phyloP scores from a whole-genome alignment of 1,139 yeast species.

The Blastobotrys malaysiensis region DNA sequence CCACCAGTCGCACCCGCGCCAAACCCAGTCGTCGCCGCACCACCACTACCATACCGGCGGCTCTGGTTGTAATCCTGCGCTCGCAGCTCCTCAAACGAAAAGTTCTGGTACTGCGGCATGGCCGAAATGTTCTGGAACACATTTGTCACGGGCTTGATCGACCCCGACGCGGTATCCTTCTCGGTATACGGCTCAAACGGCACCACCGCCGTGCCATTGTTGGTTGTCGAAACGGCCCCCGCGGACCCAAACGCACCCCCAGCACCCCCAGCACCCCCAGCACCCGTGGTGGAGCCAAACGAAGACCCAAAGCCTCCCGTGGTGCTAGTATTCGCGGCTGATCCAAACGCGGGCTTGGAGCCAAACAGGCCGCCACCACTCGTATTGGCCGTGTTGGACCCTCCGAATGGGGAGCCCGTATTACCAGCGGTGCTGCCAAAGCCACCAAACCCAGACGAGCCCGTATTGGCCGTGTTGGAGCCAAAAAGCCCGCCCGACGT shows the following conservation, averaged over 20 bases:
- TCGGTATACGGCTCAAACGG: conserved; percentile 65
- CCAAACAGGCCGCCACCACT: conserved; percentile 28
- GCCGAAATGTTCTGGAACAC: conserved; percentile 71
- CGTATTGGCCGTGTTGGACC: conserved; percentile 8
- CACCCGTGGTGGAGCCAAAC: conserved; percentile 17
- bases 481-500: conserved; percentile 26
- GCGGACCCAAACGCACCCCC: conserved; percentile 33
- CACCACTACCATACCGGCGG: conserved; percentile 51
- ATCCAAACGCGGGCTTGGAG: conserved; percentile 12
- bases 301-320: conserved; percentile 36
- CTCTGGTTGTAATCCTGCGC: conserved; percentile 79
- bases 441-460: conserved; percentile 30
- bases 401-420: conserved; percentile 15
- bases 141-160: conserved; percentile 26
- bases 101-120: conserved; percentile 86
- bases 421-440: conserved; percentile 29
- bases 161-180: conserved; percentile 57
- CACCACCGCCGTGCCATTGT: conserved; percentile 59
- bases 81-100: conserved; percentile 82
- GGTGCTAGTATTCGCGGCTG: conserved; percentile 28
- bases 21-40: conserved; percentile 22
- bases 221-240: conserved; percentile 14
- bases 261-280: too few relatives aligned
- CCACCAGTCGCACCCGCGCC: conserved; percentile 22
- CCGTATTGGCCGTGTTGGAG: conserved; percentile 14